A percentile compares a stretch with the other conserved stretches of the same genome.
phyloP scores from a whole-genome alignment of 208 protist species.

The Sergeia podlipaevii region DNA sequence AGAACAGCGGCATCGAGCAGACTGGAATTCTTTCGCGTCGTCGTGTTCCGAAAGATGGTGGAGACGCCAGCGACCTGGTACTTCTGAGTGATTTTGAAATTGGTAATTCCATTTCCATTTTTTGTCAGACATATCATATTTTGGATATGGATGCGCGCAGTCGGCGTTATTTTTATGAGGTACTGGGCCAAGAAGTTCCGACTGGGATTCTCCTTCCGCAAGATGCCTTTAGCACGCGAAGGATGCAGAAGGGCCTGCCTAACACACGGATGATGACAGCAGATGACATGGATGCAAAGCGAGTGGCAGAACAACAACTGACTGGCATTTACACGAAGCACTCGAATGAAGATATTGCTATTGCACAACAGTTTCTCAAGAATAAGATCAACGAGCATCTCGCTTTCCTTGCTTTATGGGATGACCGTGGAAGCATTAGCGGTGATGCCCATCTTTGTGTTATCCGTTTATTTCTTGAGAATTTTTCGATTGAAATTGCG shows the following conservation, averaged over 20 bases:
- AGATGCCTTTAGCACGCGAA: constrained; percentile 38
- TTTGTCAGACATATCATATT: constrained; percentile 68
- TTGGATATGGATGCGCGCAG: constrained; percentile 80
- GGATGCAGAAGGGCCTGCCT: too few species aligned
- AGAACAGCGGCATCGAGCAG: constrained; percentile 80
- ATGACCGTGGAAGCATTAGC: constrained; percentile 77
- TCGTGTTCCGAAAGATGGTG: constrained; percentile 61
- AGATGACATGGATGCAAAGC: constrained; percentile 86
- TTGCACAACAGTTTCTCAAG: constrained; percentile 83
- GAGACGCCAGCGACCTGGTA: constrained; percentile 41
- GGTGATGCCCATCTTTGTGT: constrained; percentile 81
- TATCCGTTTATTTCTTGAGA: constrained; percentile 73
- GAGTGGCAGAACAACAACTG: constrained; percentile 76
- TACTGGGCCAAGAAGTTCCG: constrained; percentile 38
- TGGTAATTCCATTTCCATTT: constrained; percentile 62
- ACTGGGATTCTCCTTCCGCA: constrained; percentile 28
- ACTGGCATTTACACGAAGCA: constrained; percentile 89
- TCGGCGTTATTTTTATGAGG: constrained; percentile 61
- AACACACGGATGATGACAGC: constrained; percentile 15
- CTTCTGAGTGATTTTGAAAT: constrained; percentile 72
- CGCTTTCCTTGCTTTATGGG: constrained; percentile 84
- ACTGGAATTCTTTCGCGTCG: constrained; percentile 68
- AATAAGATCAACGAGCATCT: constrained; percentile 87
- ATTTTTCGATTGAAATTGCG: constrained; percentile 74
- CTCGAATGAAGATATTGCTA: constrained; percentile 78